Base-by-base conservation (phyloP, 2,329 filamentous ascomycete species). In the Dothistroma pini region DNA sequence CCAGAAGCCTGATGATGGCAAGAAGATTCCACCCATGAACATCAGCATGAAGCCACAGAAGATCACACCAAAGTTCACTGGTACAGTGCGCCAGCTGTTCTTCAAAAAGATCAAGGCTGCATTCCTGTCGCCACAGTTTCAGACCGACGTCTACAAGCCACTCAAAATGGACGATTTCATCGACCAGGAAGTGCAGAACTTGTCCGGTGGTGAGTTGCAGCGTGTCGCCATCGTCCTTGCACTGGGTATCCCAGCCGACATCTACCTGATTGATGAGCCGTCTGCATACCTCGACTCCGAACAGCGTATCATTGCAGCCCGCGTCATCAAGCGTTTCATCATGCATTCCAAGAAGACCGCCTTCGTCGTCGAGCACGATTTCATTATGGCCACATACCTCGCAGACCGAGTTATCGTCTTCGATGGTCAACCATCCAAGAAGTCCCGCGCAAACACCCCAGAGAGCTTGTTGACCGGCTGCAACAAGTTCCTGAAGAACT, bases 261-360 rank as follows among this genome's bases (percentile, higher is more conserved):
- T 99, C 74, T 99, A 99, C 78, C 84, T 99, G 66, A 99, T 99
- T 73, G 95, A 99, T 75, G 95, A 99, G 81, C 95, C 95, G 52
- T 95, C 90, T 69, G 93, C 93, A 65, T 99, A 99, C 79, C 89
- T 99, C 61, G 95, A 99, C 77, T 97, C 95, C 54, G 95, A 99
- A 81, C 95, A 99, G 81, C 93, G 95, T 89, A 96, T 99, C 74
- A 88, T 99, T 71, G 93, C 93, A 64, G 89, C 93, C 51, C 89
- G 93, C 75, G 96, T 99, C 75, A 99, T 99, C 82, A 99, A 99
- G 84, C 89, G 95, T 69, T 99, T 96, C 84, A 99, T 99, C 79
- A 99, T 99, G 95, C 93, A 99, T 83, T 88, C 92, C 72, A 97
- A 97, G 87, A 97, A 97, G 86, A 99, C 95, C 0, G 95, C 95